These are phyloP conservation scores for Teunomyces cretensis DNA, from an alignment of 805 yeast species.

Conservation along the genomic window DNA sequence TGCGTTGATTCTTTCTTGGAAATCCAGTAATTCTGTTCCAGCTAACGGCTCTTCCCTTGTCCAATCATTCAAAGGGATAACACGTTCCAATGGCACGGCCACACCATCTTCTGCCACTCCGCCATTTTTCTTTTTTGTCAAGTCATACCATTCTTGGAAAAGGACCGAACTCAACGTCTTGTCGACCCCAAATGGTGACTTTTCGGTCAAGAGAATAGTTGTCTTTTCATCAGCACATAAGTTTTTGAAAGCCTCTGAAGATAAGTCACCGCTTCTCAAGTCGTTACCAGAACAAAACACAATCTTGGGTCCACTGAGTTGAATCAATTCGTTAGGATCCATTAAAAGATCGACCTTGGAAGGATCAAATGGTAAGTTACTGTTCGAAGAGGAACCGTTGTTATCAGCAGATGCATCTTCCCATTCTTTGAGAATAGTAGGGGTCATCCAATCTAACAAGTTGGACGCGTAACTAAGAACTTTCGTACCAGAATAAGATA, in stretches of 20 bases:
- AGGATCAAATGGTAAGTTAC: conserved; percentile 77
- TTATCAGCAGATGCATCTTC: conserved; percentile 40
- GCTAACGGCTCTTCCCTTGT: conserved; percentile 49
- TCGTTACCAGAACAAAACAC: conserved; percentile 75
- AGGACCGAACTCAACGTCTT: conserved; percentile 51
- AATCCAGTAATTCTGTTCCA: conserved; percentile 51
- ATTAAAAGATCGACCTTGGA: conserved; percentile 55
- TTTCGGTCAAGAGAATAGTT: conserved; percentile 74
- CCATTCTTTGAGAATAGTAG: conserved; percentile 83
- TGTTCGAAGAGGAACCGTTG: conserved; percentile 24
- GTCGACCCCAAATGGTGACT: conserved; percentile 38
- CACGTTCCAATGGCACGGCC: conserved; percentile 51
- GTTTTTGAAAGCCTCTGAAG: conserved; percentile 50
- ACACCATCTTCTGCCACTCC: conserved; percentile 58
- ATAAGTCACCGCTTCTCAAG: conserved; percentile 60
- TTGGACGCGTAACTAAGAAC: conserved; percentile 78
- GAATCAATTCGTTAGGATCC: conserved; percentile 54
- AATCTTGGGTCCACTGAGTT: conserved; percentile 68
- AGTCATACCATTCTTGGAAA: conserved; percentile 52
- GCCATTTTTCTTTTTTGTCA: conserved; percentile 32
- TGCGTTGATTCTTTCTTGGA: conserved; percentile 44
- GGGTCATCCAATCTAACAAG: conserved; percentile 95
- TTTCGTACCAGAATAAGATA: conserved; percentile 79
- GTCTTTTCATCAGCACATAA: conserved; percentile 66
- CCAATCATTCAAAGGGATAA: conserved; percentile 42